Base-by-base conservation (phyloP, 257 asterid genomes). In the Solanum bulbocastanum region DNA sequence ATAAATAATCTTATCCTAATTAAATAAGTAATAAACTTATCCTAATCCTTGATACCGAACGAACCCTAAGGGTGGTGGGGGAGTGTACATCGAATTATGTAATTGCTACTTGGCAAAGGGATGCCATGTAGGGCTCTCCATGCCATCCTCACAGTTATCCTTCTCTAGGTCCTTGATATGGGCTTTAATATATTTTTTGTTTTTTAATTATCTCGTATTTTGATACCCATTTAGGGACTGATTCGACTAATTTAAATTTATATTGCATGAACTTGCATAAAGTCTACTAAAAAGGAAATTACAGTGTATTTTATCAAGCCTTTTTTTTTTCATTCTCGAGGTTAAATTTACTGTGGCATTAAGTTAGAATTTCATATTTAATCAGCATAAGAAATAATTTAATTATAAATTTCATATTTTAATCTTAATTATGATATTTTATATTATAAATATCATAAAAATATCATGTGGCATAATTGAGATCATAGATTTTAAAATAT, bases 221-320 rank as follows among this genome's bases (percentile, higher is more conserved):
- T 0, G 10, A 22, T 65, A 10, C 5, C 0, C 0, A 3, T 22
- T 10, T 36, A 10, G 1, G 20, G 11, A n/a, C 0, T 0, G 5
- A 5, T 36, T 36, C 3, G 5, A 36, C 0, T 74, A 74, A 74
- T 36, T 8, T 6, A 13, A 74, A 10, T 73, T 18, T 35, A 18
- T 5, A 4, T 11, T 0, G 0, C 6, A 5, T 36, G 10, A 27
- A 25, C 0, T 68, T 68, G 9, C 10, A 68, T 68, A 25, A 68
- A 13, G 20, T 25, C 0, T 13, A 25, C 8, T 65, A n/a, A n/a
- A 10, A 60, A 10, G 7, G 7, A 23, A 52, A 52, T 16, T 16
- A 52, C 23, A 62, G 3, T 23, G 6, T 10, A 16, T 1, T 52
- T 52, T 16, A 52, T 52, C 23, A 16, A 52, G 20, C 8, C 16